Conservation (phyloP, 495 filamentous ascomycete species). For the Aspergillus baeticus region DNA sequence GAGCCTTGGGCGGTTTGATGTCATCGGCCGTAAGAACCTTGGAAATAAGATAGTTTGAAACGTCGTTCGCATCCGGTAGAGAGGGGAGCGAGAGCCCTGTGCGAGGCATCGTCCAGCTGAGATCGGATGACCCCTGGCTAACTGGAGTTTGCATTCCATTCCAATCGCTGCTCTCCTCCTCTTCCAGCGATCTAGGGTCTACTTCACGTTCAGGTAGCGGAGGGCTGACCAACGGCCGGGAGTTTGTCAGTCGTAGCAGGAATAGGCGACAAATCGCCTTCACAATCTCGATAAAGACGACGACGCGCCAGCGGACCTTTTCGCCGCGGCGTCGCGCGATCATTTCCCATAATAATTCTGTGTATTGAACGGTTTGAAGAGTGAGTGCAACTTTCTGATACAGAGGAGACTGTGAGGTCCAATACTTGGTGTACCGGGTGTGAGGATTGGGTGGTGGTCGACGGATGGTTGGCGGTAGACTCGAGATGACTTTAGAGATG, state of each 20-base stretch:
- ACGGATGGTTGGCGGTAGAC: conserved; percentile 43
- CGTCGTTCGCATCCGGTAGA: conserved; percentile 74
- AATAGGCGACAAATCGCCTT: conserved; percentile 86
- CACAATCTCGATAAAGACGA: conserved; percentile 80
- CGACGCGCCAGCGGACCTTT: conserved; percentile 80
- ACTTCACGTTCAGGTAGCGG: conserved; percentile 82
- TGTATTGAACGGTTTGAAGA: conserved; percentile 88
- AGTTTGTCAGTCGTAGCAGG: conserved; percentile 80
- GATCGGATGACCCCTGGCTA: conserved; percentile 43
- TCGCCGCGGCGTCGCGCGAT: conserved; percentile 82
- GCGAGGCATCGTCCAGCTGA: conserved; percentile 90
- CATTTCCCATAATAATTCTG: conserved; percentile 85
- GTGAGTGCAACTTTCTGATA: conserved; percentile 77
- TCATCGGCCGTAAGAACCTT: conserved; percentile 94
- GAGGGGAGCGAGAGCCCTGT: conserved; percentile 81
- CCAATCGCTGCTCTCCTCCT: conserved; percentile 50
- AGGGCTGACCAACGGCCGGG: conserved; percentile 78
- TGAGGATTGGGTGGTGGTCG: conserved; percentile 66
- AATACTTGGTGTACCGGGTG: conserved; percentile 87
- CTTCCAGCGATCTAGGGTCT: conserved; percentile 61
- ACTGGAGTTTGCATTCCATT: conserved; percentile 49
- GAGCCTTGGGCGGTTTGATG: conserved; percentile 81
- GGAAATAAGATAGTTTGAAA: conserved; percentile 81
- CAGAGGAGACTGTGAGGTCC: conserved; percentile 69
- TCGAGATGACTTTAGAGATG: conserved; percentile 63